Evolutionary conservation across 176 grass and related monocot genomes (phyloP), one percentile per base, ranked within the genome.

Genomic region (Saccharum spontaneum): DNA sequence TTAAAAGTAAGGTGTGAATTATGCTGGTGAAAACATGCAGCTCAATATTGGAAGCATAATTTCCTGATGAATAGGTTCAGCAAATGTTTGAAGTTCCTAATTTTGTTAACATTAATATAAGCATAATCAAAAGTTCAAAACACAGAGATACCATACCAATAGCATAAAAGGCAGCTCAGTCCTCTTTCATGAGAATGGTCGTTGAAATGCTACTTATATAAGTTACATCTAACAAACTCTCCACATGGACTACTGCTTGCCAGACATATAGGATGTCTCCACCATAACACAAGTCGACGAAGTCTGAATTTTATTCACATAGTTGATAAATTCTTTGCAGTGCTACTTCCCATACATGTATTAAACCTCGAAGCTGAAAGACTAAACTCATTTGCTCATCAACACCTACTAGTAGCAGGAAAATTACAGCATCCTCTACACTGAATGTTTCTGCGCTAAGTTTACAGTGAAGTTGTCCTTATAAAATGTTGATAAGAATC

Each of bases 1-100:
- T 78, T 31, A 46, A 83, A 83, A 83, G 36, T 8, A 89, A 83
- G 7, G 37, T 33, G 20, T 49, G 76, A 72, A 16, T 67, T 79
- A 7, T 73, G 13, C 46, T 12, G 49, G 17, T 34, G 9, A 13
- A 69, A 69, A 10, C 4, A 4, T 3, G 34, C 26, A 82, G 28
- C 1, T 34, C 18, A 46, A 15, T 26, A 54, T 62, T 48, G 63
- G 13, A 31, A 59, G 20, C 4, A 46, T 66, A 65, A 43, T 73
- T 37, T 55, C 4, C 30, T 34, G 60, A 31, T 41, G 39, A 73
- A 77, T 31, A 28, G 14, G 61, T 33, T 40, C 36, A 70, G 50
- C 0, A 43, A 69, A 15, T 24, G 34, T 2, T 13, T 37, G 13
- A 83, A 83, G 30, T 48, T 68, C 28, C 57, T 87, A 69, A 17